Conservation (phyloP, 257 asterid genomes). For the Solanum verrucosum region DNA sequence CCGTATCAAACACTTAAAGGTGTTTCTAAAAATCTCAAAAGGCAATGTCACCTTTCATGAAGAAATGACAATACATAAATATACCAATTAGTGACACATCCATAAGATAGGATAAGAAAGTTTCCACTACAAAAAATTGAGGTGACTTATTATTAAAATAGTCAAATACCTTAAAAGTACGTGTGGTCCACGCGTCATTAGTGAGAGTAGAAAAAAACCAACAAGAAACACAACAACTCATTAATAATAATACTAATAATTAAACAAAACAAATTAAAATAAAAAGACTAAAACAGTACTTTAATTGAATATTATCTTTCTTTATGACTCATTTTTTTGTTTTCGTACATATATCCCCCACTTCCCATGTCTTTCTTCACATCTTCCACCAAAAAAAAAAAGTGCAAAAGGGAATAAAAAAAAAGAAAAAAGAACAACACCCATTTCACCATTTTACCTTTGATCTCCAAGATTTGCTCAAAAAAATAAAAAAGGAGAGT, state of each 20-base stretch:
- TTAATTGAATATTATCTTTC: background rate
- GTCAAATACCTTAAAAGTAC: background rate
- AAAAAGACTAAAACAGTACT: slow-evolving; percentile 19
- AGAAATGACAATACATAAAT: background rate
- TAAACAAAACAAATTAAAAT: background rate
- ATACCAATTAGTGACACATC: background rate
- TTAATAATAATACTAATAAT: background rate
- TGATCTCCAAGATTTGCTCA: slow-evolving; percentile 16
- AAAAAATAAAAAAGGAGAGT: background rate
- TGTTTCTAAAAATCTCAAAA: background rate
- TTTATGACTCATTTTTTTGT: background rate
- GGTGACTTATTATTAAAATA: background rate
- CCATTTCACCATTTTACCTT: slow-evolving; percentile 21
- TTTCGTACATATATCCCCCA: background rate
- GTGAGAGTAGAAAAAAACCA: background rate
- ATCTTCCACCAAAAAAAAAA: background rate
- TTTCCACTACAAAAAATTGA: background rate
- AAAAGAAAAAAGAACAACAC: background rate
- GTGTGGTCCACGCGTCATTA: background rate
- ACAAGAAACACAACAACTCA: background rate
- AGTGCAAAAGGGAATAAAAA: background rate
- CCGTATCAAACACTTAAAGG: background rate
- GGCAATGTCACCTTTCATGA: background rate
- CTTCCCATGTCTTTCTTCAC: slow-evolving; percentile 3
- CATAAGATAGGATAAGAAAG: background rate